These are phyloP conservation scores for Fraxinus velutina DNA, from an alignment of 305 asterid species.

Conservation along the genomic window DNA sequence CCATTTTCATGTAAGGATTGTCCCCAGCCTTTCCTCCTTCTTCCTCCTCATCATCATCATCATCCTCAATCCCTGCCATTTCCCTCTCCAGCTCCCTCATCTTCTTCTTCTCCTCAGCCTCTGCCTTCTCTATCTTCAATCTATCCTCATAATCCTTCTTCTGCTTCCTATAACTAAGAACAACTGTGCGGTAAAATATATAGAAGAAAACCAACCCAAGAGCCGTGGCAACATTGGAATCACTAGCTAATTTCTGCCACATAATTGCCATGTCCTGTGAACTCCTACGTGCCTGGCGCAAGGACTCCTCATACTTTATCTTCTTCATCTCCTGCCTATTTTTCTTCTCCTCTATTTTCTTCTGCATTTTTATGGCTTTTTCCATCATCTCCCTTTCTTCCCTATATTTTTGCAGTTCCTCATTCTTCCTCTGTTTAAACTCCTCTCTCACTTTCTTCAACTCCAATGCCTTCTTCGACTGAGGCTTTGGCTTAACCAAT, in stretches of 20 bases:
- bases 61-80: conserved; percentile 56
- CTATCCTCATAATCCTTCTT: conserved; percentile 94
- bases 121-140: conserved; percentile 83
- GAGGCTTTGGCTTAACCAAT: conserved; percentile 57
- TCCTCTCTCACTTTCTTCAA: conserved; percentile 77
- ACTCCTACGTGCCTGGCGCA: conserved; percentile 47
- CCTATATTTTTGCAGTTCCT: conserved; percentile 48
- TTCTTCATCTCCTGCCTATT: conserved; percentile 60
- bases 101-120: conserved; percentile 90
- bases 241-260: conserved; percentile 71
- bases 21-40: conserved; percentile 69
- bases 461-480: conserved; percentile 81
- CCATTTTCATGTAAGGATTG: conserved; percentile 67
- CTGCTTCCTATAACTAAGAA: conserved; percentile 76
- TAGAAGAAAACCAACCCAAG: conserved; percentile 78
- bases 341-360: conserved; percentile 67
- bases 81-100: conserved; percentile 78
- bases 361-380: conserved; percentile 50
- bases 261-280: conserved; percentile 50
- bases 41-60: conserved; percentile 54
- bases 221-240: conserved; percentile 57
- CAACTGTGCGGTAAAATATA: conserved; percentile 72
- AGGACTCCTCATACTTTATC: conserved; percentile 42
- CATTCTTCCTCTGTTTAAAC: conserved; percentile 38
- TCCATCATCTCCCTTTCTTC: conserved; percentile 57